Conservation (phyloP, 2,329 filamentous ascomycete species). For the Cordyceps cicadae region DNA sequence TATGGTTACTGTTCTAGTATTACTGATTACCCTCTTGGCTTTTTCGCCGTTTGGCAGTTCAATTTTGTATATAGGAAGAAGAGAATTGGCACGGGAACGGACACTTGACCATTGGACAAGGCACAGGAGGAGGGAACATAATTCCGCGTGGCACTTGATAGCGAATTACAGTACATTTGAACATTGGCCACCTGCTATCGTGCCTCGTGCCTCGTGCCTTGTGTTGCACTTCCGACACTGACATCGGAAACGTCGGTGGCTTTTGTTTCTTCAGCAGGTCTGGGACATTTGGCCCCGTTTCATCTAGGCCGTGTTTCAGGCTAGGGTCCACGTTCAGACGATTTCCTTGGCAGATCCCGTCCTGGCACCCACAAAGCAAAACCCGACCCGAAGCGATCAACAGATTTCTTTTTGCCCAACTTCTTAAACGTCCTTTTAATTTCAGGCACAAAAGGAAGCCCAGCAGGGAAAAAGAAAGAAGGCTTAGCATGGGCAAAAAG, state of each 20-base stretch:
- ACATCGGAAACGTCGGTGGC: background rate
- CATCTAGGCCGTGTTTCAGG: background rate
- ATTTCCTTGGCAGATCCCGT: background rate
- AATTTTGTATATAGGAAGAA: constrained; percentile 3
- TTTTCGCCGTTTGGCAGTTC: background rate
- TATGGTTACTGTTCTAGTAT: background rate
- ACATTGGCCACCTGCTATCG: background rate
- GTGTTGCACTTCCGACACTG: background rate
- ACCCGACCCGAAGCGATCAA: no score
- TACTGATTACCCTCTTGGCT: background rate
- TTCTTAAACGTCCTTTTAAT: no score
- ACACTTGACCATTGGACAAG: background rate
- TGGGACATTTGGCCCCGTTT: background rate
- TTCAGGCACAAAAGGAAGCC: no score
- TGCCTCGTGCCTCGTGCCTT: background rate
- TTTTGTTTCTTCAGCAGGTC: background rate
- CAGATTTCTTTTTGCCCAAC: no score
- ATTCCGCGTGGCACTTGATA: constrained; percentile 6
- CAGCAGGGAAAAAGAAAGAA: no score
- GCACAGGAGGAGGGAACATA: constrained; percentile 4
- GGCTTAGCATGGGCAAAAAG: no score
- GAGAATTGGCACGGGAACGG: background rate
- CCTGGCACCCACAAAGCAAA: no score
- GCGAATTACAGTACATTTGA: constrained; percentile 12
- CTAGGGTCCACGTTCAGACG: background rate